Percentiles rank a stretch among this genome's conserved stretches.
Conservation (phyloP, 257 asterid genomes). For the Marsdenia floribunda region DNA sequence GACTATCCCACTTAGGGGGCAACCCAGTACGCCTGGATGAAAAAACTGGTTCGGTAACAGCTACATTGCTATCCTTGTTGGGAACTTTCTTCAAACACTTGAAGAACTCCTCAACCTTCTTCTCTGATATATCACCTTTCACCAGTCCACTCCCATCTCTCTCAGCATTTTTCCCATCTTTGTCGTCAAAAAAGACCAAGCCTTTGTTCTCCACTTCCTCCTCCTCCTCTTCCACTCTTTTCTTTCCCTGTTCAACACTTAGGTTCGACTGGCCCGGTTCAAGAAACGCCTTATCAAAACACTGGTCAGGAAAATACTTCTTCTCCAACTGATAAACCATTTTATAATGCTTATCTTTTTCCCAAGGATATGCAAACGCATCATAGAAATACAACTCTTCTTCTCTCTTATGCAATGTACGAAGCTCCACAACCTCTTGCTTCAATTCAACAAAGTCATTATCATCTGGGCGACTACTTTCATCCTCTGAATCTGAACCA, state of each 20-base stretch:
- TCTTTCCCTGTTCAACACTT: slow-evolving; percentile 27
- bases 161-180: slow-evolving; percentile 8
- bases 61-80: slow-evolving; percentile 33
- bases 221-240: slow-evolving; percentile 14
- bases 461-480: slow-evolving; percentile 28
- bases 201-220: slow-evolving; percentile 32
- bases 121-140: slow-evolving; percentile 64
- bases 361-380: slow-evolving; percentile 93
- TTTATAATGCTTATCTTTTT: slow-evolving; percentile 86
- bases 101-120: slow-evolving; percentile 90
- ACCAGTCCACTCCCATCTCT: slow-evolving; percentile 22
- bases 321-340: slow-evolving; percentile 96
- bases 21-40: slow-evolving; percentile 76
- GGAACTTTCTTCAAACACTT: slow-evolving; percentile 94
- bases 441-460: slow-evolving; percentile 63
- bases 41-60: slow-evolving; percentile 52
- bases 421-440: slow-evolving; percentile 85
- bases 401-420: slow-evolving; percentile 70
- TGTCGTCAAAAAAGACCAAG: slow-evolving; percentile 68
- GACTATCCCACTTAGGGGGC: slow-evolving; percentile 92
- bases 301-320: slow-evolving; percentile 88
- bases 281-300: slow-evolving; percentile 91
- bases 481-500: slow-evolving; percentile 69
- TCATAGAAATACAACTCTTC: slow-evolving; percentile 87
- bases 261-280: slow-evolving; percentile 55